Base-by-base conservation (phyloP, 768 basidiomycete genomes). In the Naganishia randhawae region DNA sequence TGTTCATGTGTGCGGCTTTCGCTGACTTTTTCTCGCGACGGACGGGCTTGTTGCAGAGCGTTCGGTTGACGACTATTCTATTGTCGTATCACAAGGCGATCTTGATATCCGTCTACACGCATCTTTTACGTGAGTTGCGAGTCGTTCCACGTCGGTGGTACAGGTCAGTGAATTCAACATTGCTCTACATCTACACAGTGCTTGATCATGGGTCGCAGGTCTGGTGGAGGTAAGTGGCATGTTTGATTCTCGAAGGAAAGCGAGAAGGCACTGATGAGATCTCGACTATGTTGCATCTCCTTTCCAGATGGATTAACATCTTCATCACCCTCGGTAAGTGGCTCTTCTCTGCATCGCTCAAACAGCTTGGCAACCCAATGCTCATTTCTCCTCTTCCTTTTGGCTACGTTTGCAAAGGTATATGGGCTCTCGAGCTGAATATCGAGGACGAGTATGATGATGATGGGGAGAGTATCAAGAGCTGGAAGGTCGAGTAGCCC, bases 21-120 rank as follows among this genome's bases (percentile, higher is more conserved):
- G 2, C 2, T 16, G 41, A 4, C 14, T 25, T n/a, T 50, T 29
- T 6, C 22, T 22, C 17, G 33, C 27, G 27, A 41, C 13, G 4
- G 14, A n/a, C 51, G 50, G 53, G 50, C 13, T 52, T 39, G n/a
- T 31, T 35, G 10, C 42, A 76, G 73, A 77, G 75, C n/a, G 78
- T 78, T 69, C 52, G 79, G 32, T 65, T 76, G 19, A 79, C 80
- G 1, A 79, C 78, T 1, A 70, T 80, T n/a, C 71, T 81, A 6
- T 63, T 81, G n/a, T 71, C 73, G 0, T 81, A 81, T 66, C 70
- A 79, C 5, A 67, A 75, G 41, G 76, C 78, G 19, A 80, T 81
- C 62, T 71, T 81, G 27, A 80, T 79, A 65, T 73, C 80, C 2
- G 78, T 80, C 7, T 81, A 81, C 61, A 81, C 80, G 3, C 80